These are phyloP conservation scores for Tricholoma sp. DNA, from an alignment of 768 basidiomycete genomes.

Conservation along the genomic window DNA sequence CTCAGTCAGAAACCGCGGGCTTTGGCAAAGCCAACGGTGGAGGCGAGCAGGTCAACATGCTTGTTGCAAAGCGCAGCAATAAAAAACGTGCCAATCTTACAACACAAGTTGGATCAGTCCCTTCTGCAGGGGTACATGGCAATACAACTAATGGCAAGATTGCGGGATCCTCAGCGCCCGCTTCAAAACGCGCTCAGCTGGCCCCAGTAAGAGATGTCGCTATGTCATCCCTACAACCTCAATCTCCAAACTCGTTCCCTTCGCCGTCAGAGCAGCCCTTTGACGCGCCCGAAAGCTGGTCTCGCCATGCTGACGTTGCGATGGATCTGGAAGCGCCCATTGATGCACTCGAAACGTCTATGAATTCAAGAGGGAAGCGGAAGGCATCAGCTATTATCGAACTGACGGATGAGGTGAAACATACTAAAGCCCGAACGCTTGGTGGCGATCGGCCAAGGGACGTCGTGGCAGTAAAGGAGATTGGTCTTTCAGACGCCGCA, in stretches of 20 bases:
- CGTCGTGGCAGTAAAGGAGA: conserved; percentile 47
- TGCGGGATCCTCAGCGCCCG: conserved; percentile 19
- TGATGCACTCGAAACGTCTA: conserved; percentile 45
- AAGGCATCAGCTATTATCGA: conserved; percentile 37
- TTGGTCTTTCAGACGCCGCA: conserved; percentile 25
- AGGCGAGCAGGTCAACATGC: conserved; percentile 62
- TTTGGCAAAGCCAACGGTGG: conserved; percentile 30
- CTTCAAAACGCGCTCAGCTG: conserved; percentile 33
- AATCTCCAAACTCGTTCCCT: conserved; percentile 37
- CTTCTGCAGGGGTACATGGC: conserved; percentile 19
- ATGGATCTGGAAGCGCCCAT: conserved; percentile 55
- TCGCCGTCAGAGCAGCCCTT: conserved; percentile 46
- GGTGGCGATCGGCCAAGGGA: conserved; percentile 63
- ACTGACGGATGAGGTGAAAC: conserved; percentile 34
- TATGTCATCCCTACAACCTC: conserved; percentile 16
- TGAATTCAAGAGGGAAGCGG: conserved; percentile 41
- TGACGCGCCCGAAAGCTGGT: conserved; percentile 32
- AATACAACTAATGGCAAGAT: conserved; percentile 13
- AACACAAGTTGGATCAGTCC: conserved; percentile 16
- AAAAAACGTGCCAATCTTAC: conserved; percentile 51
- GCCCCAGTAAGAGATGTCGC: conserved; percentile 23
- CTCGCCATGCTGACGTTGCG: conserved; percentile 34
- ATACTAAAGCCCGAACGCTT: conserved; percentile 46
- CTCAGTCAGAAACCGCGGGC: conserved; percentile 18
- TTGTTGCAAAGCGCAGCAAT: conserved; percentile 67